A percentile compares a stretch with the other conserved stretches of the same genome.
These are phyloP conservation scores for Zygosaccharomyces bailii DNA, from an alignment of 805 yeast genomes.

Conservation along the genomic window DNA sequence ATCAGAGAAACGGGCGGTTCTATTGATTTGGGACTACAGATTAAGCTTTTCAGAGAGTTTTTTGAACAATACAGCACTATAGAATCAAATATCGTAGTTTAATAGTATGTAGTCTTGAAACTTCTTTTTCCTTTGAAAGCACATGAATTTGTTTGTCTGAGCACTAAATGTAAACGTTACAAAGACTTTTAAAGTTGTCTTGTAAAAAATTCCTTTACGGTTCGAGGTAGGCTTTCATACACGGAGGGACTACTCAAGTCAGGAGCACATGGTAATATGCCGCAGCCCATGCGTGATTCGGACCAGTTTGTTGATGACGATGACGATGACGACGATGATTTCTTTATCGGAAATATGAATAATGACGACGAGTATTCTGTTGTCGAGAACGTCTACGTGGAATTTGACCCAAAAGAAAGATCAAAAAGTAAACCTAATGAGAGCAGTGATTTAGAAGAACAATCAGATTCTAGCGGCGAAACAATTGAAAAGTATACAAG, in stretches of 20 bases:
- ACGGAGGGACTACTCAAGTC: too few species aligned
- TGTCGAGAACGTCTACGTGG: slow-evolving; percentile 10
- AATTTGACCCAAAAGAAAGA: slow-evolving; percentile 4
- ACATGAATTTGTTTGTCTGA: too few species aligned
- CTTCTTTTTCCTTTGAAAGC: not conserved
- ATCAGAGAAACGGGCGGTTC: slow-evolving; percentile 89
- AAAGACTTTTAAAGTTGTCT: too few species aligned
- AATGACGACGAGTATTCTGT: slow-evolving; percentile 8
- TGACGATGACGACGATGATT: slow-evolving; percentile 13
- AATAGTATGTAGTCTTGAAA: slow-evolving; percentile 3
- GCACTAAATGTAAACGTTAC: too few species aligned
- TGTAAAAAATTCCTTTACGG: too few species aligned
- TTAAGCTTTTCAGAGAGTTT: slow-evolving; percentile 58
- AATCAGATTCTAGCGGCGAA: slow-evolving; percentile 1
- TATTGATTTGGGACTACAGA: slow-evolving; percentile 62
- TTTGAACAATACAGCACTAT: slow-evolving; percentile 46
- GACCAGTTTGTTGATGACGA: slow-evolving; percentile 5
- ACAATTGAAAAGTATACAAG: not conserved
- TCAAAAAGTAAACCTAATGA: not conserved
- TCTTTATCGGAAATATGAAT: slow-evolving; percentile 12
- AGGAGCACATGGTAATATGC: too few species aligned
- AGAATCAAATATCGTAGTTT: slow-evolving; percentile 43
- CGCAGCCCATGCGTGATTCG: not conserved
- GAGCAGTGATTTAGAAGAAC: not conserved
- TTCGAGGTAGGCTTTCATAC: too few species aligned